phyloP scores from a whole-genome alignment of 306 rosid species.

The Chamaecrista fasciculata region DNA sequence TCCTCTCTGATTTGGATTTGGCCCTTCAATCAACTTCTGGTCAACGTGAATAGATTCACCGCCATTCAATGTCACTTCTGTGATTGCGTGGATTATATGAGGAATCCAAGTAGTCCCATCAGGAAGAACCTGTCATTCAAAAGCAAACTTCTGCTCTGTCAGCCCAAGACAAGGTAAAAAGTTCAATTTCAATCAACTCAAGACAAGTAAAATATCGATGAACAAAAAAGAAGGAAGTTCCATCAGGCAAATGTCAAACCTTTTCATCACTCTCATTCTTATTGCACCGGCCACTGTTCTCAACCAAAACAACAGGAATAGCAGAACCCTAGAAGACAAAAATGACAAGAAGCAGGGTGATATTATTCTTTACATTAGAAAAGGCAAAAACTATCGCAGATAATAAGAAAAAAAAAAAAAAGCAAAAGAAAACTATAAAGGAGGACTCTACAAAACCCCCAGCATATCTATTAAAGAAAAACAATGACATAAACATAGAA shows the following conservation, averaged over 20 bases:
- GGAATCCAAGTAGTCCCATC: conserved; percentile 73
- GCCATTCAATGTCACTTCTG: conserved; percentile 48
- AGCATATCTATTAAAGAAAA: neutral
- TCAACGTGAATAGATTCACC: conserved; percentile 51
- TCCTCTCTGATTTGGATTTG: conserved; percentile 65
- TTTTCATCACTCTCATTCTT: conserved; percentile 65
- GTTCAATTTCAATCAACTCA: no score
- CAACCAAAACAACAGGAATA: conserved; percentile 67
- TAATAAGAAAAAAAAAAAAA: no score
- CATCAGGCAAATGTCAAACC: conserved; percentile 38
- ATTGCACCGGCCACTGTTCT: conserved; percentile 75
- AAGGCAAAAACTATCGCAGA: neutral
- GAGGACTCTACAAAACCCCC: neutral
- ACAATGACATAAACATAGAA: neutral
- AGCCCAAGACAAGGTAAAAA: neutral
- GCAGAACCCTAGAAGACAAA: conserved; percentile 34
- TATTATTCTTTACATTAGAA: neutral
- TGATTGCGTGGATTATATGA: conserved; percentile 49
- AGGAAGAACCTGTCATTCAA: conserved; percentile 56
- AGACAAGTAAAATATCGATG: conserved; percentile 8
- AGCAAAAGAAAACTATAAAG: neutral
- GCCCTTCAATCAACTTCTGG: conserved; percentile 66
- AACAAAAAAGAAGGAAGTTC: neutral
- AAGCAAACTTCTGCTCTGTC: conserved; percentile 6
- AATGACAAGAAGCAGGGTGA: neutral